phyloP scores from a whole-genome alignment of 495 filamentous ascomycete species.

The Xylaria venustula region DNA sequence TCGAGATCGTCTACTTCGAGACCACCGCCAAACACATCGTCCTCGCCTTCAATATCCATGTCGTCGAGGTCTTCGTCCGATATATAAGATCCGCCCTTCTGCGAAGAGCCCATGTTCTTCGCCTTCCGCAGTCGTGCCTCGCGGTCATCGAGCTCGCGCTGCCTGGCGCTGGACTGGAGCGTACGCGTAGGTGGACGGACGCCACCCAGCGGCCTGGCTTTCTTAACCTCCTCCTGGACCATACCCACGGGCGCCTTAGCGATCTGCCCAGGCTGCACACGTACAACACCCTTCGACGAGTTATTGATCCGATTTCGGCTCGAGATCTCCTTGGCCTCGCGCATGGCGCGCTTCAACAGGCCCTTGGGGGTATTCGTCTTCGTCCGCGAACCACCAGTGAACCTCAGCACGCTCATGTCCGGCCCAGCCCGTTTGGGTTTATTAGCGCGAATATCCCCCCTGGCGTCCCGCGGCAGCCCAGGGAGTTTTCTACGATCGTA shows the following conservation, averaged over 20 bases:
- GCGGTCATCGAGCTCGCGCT: constrained; percentile 17
- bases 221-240: constrained; percentile 33
- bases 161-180: neutral
- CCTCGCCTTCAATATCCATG: constrained; percentile 10
- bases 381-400: constrained; percentile 27
- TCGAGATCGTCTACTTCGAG: constrained; percentile 18
- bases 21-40: neutral
- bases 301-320: constrained; percentile 25
- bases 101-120: constrained; percentile 6
- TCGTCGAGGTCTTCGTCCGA: constrained; percentile 20
- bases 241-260: constrained; percentile 35
- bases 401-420: constrained; percentile 15
- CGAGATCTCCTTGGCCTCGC: constrained; percentile 28
- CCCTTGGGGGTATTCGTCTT: constrained; percentile 22
- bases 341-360: constrained; percentile 26
- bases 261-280: constrained; percentile 29
- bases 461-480: constrained; percentile 15
- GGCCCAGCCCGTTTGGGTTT: neutral
- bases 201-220: constrained; percentile 20
- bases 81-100: constrained; percentile 15
- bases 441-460: neutral
- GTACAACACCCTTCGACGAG: constrained; percentile 21
- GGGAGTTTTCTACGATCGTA: constrained; percentile 24
- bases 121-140: constrained; percentile 21
- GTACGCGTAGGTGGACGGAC: constrained; percentile 13